Conservation (phyloP, 331 rosid genomes). For the Acacia pycnantha region DNA sequence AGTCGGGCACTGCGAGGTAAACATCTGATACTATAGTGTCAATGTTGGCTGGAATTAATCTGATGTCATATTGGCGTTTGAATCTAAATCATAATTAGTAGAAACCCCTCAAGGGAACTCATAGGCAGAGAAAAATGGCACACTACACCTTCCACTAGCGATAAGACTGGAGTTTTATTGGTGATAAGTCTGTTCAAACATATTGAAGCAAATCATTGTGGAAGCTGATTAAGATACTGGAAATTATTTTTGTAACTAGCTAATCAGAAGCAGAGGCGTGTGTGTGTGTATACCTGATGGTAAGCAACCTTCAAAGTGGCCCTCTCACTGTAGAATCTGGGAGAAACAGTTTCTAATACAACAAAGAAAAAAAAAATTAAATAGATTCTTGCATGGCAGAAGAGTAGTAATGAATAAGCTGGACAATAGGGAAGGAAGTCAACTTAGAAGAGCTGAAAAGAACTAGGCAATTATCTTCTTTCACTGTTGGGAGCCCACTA, state of each 20-base stretch:
- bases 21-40: background rate
- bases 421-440: slow-evolving; percentile 9
- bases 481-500: slow-evolving; percentile 15
- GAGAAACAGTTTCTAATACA: slow-evolving; percentile 6
- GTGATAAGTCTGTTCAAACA: slow-evolving; percentile 4
- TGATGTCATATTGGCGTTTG: background rate
- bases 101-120: background rate
- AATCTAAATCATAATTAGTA: background rate
- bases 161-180: slow-evolving; percentile 14
- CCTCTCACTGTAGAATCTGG: background rate
- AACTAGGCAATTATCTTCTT: background rate
- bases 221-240: slow-evolving; percentile 16
- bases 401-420: background rate
- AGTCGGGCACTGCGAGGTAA: slow-evolving; percentile 86
- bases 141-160: slow-evolving; percentile 13
- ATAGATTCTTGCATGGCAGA: slow-evolving; percentile 2
- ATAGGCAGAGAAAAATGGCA: background rate
- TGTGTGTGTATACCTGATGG: background rate
- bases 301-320: background rate
- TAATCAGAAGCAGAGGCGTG: background rate
- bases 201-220: slow-evolving; percentile 21
- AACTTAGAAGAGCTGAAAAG: background rate
- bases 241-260: background rate
- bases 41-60: slow-evolving; percentile 8
- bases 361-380: background rate